A percentile compares a stretch with the other conserved stretches of the same genome.
These are phyloP conservation scores for Oryza meyeriana DNA, from an alignment of 176 grass and related monocot species.

Conservation along the genomic window DNA sequence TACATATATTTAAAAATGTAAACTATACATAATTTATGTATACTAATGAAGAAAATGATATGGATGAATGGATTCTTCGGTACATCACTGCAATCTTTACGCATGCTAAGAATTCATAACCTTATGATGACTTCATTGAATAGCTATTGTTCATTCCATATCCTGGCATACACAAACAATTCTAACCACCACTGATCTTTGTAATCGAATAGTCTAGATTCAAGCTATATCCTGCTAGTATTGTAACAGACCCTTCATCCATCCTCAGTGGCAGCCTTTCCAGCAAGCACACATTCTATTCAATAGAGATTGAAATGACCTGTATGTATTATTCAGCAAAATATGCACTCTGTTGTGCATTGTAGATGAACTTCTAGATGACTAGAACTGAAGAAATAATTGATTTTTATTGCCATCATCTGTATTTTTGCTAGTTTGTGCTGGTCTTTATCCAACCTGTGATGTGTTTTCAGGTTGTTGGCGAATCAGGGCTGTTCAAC, in stretches of 20 bases:
- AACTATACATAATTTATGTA: constrained; percentile 8
- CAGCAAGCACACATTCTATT: background rate
- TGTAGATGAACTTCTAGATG: background rate
- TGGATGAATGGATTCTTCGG: too few species aligned
- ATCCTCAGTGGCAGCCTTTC: background rate
- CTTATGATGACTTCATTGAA: background rate
- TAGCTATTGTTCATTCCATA: background rate
- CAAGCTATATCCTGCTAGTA: background rate
- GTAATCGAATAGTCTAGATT: background rate
- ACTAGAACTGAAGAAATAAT: background rate
- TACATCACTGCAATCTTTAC: too few species aligned
- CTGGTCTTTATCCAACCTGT: background rate
- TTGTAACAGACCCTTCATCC: background rate
- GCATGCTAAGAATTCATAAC: too few species aligned
- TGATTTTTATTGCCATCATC: background rate
- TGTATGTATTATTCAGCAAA: background rate
- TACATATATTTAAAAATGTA: background rate
- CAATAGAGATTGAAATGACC: background rate
- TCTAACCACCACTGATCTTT: background rate
- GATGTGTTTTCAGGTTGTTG: constrained; percentile 61
- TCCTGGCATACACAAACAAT: background rate
- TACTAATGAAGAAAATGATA: too few species aligned
- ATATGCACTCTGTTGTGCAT: background rate
- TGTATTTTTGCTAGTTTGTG: background rate
- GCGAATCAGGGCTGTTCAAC: constrained; percentile 80